phyloP scores from a whole-genome alignment of 768 basidiomycete genomes.

The Hygrocybe punicea region DNA sequence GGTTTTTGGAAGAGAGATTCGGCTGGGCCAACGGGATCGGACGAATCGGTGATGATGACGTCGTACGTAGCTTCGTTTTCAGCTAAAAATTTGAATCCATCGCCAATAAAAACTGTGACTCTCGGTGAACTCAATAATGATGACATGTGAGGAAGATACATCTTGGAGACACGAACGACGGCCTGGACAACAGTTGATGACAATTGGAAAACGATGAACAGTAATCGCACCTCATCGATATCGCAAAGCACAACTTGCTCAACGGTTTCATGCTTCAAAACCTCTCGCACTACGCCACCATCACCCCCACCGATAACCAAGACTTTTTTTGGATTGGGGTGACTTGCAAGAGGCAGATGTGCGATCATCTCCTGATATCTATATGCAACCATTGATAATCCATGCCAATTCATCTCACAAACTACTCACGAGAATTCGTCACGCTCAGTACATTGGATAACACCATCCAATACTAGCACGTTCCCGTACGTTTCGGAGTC shows the following conservation, averaged over 20 bases:
- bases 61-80: conserved; percentile 88
- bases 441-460: conserved; percentile 94
- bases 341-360: conserved; percentile 91
- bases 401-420: neutral
- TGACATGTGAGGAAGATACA: conserved; percentile 93
- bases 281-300: conserved; percentile 96
- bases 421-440: conserved; percentile 94
- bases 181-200: conserved; percentile 49
- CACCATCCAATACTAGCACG: conserved; percentile 91
- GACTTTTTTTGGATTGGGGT: conserved; percentile 94
- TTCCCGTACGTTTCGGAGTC: conserved; percentile 97
- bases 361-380: conserved; percentile 99
- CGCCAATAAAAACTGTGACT: conserved; percentile 84
- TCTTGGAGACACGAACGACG: conserved; percentile 91
- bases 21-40: conserved; percentile 96
- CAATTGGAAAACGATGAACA: neutral
- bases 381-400: conserved; percentile 5
- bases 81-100: conserved; percentile 95
- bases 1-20: conserved; percentile 92
- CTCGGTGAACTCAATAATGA: conserved; percentile 71
- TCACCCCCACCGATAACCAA: conserved; percentile 98
- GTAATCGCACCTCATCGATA: conserved; percentile 78
- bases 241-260: conserved; percentile 93
- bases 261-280: conserved; percentile 88
- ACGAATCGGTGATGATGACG: conserved; percentile 98